Base-by-base conservation (phyloP, 805 yeast species). In the Torulaspora franciscae region DNA sequence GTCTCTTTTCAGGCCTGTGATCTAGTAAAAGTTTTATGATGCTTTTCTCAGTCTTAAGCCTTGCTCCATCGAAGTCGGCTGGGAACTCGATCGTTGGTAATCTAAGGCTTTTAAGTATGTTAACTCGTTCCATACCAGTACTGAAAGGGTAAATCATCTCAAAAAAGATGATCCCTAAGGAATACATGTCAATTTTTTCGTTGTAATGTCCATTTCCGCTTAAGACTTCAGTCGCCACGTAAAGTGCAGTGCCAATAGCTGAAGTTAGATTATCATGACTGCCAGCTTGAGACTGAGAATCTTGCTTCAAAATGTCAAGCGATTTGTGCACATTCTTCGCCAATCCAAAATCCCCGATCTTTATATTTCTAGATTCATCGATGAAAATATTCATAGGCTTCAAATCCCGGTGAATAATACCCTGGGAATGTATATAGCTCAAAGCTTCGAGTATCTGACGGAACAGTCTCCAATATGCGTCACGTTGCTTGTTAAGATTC, bases 321-420 rank as follows among this genome's bases (percentile, higher is more conserved):
- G 77, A 56, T 45, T 68, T 72, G 59, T 85, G 93, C 1, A 86
- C 89, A 59, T 83, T 90, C 53, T 90, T 89, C 0, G 99, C 99
- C 46, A 93, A 74, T 0, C 99, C 99, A 66, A 93, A 93, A 62
- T 93, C 99, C 58, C 99, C 99, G 33, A 93, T 83, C 62, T 93
- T 93, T 47, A 93, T 81, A 58, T 91, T 89, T 54, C 85, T 81
- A 1, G 85, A 77, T 52, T 84, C 85, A 64, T 93, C 99, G 55
- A 93, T 89, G 70, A 93, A 93, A 61, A 93, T 87, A 62, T 93
- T 93, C 76, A 86, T 85, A 1, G 99, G 98, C 62, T 93, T 93
- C 55, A 93, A 73, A 62, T 93, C 99, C 46, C 99, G 74, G 66
- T 93, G 99, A 50, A 93, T 90, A 40, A 91, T 89, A 1, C 97